Evolutionary conservation across 2,329 filamentous ascomycete species (phyloP), one percentile per base, ranked within the genome.

Genomic region (Ophiostoma sp.): DNA sequence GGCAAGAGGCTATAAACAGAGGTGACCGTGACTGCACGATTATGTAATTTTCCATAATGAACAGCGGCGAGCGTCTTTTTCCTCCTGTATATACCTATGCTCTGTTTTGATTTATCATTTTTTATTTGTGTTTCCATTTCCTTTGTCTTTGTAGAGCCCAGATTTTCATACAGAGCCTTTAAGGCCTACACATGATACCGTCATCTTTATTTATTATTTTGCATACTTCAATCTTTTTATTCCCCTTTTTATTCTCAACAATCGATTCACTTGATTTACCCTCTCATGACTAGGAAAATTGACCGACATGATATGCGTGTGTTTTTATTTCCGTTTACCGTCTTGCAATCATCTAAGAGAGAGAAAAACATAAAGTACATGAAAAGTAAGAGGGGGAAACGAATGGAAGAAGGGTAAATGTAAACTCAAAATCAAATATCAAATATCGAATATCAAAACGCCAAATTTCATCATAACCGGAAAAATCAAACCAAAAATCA

Each of bases 1-100:
- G 31, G 15, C 71, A 73, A 15, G 64, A 61, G n/a, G 28, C 39
- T 3, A 45, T 9, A 3, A 4, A 25, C 3, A 19, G 71, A 31
- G 50, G 45, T 2, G 71, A 73, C 25, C 63, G 61, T 11, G 71
- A 73, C 28, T 73, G 71, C 71, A 68, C 25, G 12, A 52, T 73
- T 17, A 73, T 73, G 71, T 72, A 63, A 48, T 28, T 22, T 33
- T 25, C 3, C 19, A 57, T 9, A 33, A 25, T 5, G 7, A n/a
- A n/a, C 15, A 57, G 22, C 19, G 36, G 7, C 28, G 17, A 31
- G 9, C 28, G 45, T n/a, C 11, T 19, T 22, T 7, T 69, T 9
- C 22, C 4, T 39, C 15, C 22, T 69, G 45, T 25, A 45, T 28
- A 42, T 59, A 28, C 61, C 8, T 69, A 12, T 8, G 6, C 9